Evolutionary conservation across 2,329 filamentous ascomycete genomes (phyloP).

Genomic region (Claviceps quebecensis): DNA sequence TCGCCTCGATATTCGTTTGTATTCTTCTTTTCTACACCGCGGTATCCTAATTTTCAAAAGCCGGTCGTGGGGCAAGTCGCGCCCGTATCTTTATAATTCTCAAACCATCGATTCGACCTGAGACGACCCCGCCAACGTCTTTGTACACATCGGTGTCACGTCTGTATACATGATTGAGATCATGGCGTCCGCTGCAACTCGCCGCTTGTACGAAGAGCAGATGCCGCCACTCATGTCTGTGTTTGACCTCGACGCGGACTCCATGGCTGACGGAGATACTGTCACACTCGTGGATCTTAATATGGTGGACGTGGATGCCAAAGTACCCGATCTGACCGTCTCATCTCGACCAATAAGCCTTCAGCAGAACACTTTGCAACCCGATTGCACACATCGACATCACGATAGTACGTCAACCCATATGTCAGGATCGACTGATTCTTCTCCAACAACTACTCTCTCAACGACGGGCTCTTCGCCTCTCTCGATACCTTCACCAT

Average conservation of each 20-base stretch:
- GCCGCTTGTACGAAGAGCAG: conserved; percentile 52
- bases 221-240: conserved; percentile 68
- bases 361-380: conserved; percentile 25
- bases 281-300: conserved; percentile 41
- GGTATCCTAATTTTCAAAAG: neutral
- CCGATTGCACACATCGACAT: conserved; percentile 49
- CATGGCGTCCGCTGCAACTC: conserved; percentile 49
- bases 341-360: conserved; percentile 23
- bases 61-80: neutral
- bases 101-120: neutral
- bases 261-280: conserved; percentile 37
- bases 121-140: neutral
- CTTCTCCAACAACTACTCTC: conserved; percentile 85
- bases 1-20: neutral
- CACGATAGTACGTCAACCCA: conserved; percentile 67
- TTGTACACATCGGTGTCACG: neutral
- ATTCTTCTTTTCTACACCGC: neutral
- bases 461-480: conserved; percentile 88
- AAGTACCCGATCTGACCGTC: conserved; percentile 24
- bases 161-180: conserved; percentile 14
- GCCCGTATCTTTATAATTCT: neutral
- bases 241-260: conserved; percentile 49
- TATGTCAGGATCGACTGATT: conserved; percentile 73
- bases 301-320: conserved; percentile 32
- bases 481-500: conserved; percentile 79